Conservation (phyloP, 2,329 filamentous ascomycete species). For the Aspergillus sojae region DNA sequence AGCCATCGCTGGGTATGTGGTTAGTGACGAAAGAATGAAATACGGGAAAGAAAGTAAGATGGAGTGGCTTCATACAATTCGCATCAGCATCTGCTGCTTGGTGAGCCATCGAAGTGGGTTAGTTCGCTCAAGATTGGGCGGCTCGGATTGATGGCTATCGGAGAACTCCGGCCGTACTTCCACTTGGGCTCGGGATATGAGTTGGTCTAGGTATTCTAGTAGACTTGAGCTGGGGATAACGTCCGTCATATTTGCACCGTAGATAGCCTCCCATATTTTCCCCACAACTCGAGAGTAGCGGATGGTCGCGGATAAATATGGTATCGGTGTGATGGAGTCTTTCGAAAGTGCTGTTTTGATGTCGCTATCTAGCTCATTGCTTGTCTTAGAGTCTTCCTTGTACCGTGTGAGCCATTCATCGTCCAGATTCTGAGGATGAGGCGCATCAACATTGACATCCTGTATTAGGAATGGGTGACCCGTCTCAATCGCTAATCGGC, state of each 20-base stretch:
- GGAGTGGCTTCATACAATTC: slow-evolving; percentile 17
- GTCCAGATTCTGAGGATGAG: slow-evolving; percentile 19
- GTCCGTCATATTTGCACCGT: slow-evolving; percentile 19
- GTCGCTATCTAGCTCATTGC: not conserved
- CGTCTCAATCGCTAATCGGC: slow-evolving; percentile 27
- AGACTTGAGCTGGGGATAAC: slow-evolving; percentile 16
- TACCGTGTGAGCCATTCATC: slow-evolving; percentile 19
- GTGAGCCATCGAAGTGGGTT: slow-evolving; percentile 20
- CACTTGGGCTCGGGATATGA: slow-evolving; percentile 20
- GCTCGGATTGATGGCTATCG: slow-evolving; percentile 9
- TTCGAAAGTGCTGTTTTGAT: not conserved
- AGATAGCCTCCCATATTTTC: slow-evolving; percentile 27
- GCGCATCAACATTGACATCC: slow-evolving; percentile 27
- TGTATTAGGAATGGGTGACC: slow-evolving; percentile 31
- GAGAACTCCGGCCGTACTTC: slow-evolving; percentile 19
- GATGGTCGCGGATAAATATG: slow-evolving; percentile 25
- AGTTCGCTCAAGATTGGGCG: not conserved
- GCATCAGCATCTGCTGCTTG: slow-evolving; percentile 26
- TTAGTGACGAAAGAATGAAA: not conserved
- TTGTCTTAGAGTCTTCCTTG: not conserved
- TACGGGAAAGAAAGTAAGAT: not conserved
- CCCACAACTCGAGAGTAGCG: slow-evolving; percentile 24
- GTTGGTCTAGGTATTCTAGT: slow-evolving; percentile 22
- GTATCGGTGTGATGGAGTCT: slow-evolving; percentile 12
- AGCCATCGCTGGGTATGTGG: slow-evolving; percentile 21